phyloP scores from a whole-genome alignment of 2,329 filamentous ascomycete species.

The Scedosporium boydii region DNA sequence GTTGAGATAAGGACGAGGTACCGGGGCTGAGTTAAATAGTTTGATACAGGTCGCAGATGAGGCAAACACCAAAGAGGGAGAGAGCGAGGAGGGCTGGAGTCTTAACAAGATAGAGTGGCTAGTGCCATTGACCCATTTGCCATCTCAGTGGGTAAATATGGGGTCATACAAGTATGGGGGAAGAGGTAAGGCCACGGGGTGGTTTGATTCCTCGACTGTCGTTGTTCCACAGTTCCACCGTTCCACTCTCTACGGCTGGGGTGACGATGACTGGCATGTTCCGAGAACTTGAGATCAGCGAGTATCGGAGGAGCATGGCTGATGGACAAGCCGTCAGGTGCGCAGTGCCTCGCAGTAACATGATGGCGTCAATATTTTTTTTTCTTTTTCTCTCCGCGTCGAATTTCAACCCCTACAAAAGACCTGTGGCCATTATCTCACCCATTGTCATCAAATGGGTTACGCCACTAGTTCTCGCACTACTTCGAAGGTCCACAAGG shows the following conservation, averaged over 20 bases:
- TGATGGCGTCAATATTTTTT: no score
- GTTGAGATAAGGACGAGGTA: constrained; percentile 1
- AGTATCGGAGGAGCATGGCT: background rate
- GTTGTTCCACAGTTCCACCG: no score
- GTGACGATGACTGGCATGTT: background rate
- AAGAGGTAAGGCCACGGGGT: background rate
- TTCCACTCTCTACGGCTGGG: background rate
- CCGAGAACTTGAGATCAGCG: background rate
- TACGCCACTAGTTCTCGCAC: background rate
- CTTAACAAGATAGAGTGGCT: background rate
- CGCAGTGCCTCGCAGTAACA: no score
- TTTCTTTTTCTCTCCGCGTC: background rate
- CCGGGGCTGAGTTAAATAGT: background rate
- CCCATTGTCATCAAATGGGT: background rate
- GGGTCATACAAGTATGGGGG: background rate
- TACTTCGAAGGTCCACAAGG: background rate
- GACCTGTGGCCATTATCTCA: no score
- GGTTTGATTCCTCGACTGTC: no score
- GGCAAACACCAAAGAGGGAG: background rate
- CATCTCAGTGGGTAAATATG: background rate
- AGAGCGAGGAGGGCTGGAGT: background rate
- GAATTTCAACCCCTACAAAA: background rate
- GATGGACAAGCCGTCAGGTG: no score
- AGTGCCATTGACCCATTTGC: background rate
- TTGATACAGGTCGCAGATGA: background rate